A percentile compares a stretch with the other conserved stretches of the same genome.
These are phyloP conservation scores for Yarrowia galli DNA, from an alignment of 1,139 yeast species.

Conservation along the genomic window DNA sequence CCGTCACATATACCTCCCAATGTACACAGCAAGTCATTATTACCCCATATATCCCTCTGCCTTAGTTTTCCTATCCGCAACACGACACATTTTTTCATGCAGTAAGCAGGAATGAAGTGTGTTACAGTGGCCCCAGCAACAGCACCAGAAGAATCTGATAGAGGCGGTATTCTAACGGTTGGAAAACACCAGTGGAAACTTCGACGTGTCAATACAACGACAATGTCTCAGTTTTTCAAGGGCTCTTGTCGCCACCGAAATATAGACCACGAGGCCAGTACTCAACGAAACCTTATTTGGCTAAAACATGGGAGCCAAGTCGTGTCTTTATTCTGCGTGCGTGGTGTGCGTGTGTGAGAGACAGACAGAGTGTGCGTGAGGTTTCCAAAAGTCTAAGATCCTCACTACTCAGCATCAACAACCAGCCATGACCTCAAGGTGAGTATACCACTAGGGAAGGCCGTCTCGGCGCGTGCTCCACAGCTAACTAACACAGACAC, in stretches of 20 bases:
- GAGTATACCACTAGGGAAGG: neutral
- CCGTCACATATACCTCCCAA: too few relatives aligned
- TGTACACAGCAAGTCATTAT: too few relatives aligned
- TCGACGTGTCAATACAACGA: neutral
- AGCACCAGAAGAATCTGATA: neutral
- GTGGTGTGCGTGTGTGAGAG: neutral
- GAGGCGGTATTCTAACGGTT: neutral
- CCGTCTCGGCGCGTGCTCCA: neutral
- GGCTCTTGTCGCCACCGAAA: conserved; percentile 14
- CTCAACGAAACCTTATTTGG: conserved; percentile 18
- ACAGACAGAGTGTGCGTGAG: neutral
- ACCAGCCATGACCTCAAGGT: conserved; percentile 27
- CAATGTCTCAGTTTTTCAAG: neutral
- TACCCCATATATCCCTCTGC: neutral
- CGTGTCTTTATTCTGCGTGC: conserved; percentile 28
- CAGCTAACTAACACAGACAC: conserved; percentile 34
- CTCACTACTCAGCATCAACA: conserved; percentile 13
- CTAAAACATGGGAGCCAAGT: neutral
- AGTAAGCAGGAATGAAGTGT: conserved; percentile 24
- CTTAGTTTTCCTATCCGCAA: neutral
- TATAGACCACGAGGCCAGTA: conserved; percentile 2
- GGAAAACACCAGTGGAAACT: neutral
- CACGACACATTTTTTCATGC: conserved; percentile 7
- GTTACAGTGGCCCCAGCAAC: conserved; percentile 10
- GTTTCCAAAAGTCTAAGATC: conserved; percentile 4